These are phyloP conservation scores for Diaporthe sp. DNA, from an alignment of 2,329 filamentous ascomycete species.

Conservation along the genomic window DNA sequence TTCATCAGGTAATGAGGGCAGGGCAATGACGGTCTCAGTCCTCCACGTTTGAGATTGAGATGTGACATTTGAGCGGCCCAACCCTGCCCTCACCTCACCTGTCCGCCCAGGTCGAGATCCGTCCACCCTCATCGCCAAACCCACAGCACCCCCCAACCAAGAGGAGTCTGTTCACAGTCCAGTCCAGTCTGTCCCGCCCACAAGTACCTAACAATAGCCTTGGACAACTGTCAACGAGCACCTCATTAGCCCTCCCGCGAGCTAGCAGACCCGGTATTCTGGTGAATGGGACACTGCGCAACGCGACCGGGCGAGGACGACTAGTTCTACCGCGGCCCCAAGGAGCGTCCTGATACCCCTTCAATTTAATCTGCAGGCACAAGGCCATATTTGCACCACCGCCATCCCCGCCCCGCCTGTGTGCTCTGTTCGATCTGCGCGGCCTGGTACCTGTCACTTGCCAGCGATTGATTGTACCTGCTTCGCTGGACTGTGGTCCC, in stretches of 20 bases:
- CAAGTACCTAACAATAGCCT: background rate
- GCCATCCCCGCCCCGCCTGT: background rate
- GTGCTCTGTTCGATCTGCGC: background rate
- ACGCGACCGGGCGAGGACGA: slow-evolving; percentile 7
- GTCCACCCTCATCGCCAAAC: slow-evolving; percentile 4
- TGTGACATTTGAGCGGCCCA: background rate
- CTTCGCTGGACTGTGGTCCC: background rate
- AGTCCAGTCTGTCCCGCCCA: background rate
- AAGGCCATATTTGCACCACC: slow-evolving; percentile 37
- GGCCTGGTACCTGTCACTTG: slow-evolving; percentile 3
- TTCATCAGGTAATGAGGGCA: slow-evolving; percentile 3
- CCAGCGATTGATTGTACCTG: slow-evolving; percentile 17
- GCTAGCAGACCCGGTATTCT: slow-evolving; percentile 32
- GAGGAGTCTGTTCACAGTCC: too few species aligned
- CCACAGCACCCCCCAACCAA: background rate
- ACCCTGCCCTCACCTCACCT: background rate
- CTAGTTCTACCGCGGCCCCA: too few species aligned
- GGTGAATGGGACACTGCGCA: slow-evolving; percentile 18
- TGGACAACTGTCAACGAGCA: slow-evolving; percentile 21
- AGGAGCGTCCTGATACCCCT: too few species aligned
- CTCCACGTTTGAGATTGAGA: slow-evolving; percentile 32
- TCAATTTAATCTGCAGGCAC: slow-evolving; percentile 38
- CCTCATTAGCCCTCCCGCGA: slow-evolving; percentile 16
- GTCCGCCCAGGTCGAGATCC: background rate
- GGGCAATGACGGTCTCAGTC: slow-evolving; percentile 22